Percentiles rank a stretch among this genome's conserved stretches.
Evolutionary conservation across 805 yeast genomes (phyloP).

Genomic region (Cyberlindnera maritima): DNA sequence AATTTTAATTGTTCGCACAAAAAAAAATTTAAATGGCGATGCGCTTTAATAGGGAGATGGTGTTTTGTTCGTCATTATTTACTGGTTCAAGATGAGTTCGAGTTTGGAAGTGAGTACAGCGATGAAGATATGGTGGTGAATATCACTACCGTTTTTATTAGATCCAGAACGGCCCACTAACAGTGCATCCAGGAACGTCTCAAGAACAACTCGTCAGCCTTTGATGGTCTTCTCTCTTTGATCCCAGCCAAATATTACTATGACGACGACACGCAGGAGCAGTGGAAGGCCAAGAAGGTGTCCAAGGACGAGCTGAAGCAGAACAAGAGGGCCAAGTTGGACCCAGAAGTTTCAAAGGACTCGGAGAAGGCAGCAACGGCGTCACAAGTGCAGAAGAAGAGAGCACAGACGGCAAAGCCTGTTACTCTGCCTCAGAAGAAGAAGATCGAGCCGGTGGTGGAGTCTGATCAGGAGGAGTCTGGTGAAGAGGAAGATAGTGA

Average conservation of each 20-base stretch:
- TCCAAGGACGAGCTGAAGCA: conserved; percentile 58
- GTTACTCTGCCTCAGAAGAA: conserved; percentile 38
- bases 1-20: not conserved
- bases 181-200: conserved; percentile 56
- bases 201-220: conserved; percentile 75
- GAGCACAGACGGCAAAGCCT: conserved; percentile 51
- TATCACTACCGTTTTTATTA: not conserved
- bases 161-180: conserved; percentile 1
- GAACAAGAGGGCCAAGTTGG: conserved; percentile 69
- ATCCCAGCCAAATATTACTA: conserved; percentile 94
- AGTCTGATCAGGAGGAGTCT: not conserved
- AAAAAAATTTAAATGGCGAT: conserved; percentile 1
- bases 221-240: conserved; percentile 83
- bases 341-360: conserved; percentile 55
- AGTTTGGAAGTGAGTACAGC: conserved; percentile 52
- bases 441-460: conserved; percentile 13
- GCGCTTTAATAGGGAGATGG: too few relatives aligned
- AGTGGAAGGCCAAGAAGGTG: conserved; percentile 86
- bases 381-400: conserved; percentile 54
- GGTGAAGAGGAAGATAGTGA: conserved; percentile 14
- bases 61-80: too few relatives aligned
- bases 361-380: conserved; percentile 53
- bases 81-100: conserved; percentile 44
- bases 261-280: conserved; percentile 84
- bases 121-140: not conserved